A percentile compares a stretch with the other conserved stretches of the same genome.
Conservation (phyloP, 306 rosid genomes). For the Cicer cuneatum region DNA sequence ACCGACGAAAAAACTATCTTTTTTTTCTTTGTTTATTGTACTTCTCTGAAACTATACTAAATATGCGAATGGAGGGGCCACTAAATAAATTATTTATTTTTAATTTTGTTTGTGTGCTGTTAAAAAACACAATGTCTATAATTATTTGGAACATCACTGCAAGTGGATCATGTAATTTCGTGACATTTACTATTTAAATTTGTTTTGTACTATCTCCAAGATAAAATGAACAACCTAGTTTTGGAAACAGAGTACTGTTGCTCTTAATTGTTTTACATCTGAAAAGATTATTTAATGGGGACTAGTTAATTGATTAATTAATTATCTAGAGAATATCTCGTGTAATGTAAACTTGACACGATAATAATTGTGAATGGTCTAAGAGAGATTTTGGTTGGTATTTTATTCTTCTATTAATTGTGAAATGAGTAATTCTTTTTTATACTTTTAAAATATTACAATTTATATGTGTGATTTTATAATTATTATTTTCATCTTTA, state of each 20-base stretch:
- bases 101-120: neutral
- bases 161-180: conserved; percentile 23
- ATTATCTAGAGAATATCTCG: no score
- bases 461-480: no score
- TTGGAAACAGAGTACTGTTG: neutral
- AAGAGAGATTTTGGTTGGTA: no score
- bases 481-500: no score
- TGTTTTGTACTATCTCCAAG: conserved; percentile 16
- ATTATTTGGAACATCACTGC: conserved; percentile 36
- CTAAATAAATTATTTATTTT: neutral
- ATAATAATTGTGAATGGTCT: no score
- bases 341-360: no score
- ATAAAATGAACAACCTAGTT: neutral
- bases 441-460: no score
- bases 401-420: no score
- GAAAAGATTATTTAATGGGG: conserved; percentile 2
- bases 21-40: conserved; percentile 49
- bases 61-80: conserved; percentile 43
- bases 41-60: conserved; percentile 57
- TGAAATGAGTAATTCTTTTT: no score
- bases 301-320: neutral
- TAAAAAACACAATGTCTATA: neutral
- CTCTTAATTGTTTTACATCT: neutral
- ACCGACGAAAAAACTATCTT: conserved; percentile 59
- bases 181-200: neutral